Conservation (phyloP, 129 eudicot genomes). For the Flaveria linearis region DNA sequence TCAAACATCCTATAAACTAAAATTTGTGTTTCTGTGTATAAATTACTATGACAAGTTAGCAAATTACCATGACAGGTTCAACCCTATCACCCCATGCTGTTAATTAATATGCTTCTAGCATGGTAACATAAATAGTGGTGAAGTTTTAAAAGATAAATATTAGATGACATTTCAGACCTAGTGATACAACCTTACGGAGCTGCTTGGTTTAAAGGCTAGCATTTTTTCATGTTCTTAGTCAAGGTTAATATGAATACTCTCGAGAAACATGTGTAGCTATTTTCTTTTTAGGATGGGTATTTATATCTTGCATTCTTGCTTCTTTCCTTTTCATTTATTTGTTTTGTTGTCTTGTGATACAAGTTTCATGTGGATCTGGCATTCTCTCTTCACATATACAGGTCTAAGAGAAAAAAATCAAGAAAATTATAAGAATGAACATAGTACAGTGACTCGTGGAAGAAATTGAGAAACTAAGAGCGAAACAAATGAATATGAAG, state of each 20-base stretch:
- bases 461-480: too few species aligned
- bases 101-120: slow-evolving; percentile 2
- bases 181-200: background rate
- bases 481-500: too few species aligned
- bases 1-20: too few species aligned
- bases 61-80: too few species aligned
- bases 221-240: background rate
- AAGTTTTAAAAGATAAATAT: background rate
- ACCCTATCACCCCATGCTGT: background rate
- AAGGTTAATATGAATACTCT: background rate
- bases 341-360: background rate
- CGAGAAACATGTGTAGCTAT: background rate
- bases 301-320: too few species aligned
- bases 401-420: slow-evolving; percentile 93
- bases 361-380: slow-evolving; percentile 2
- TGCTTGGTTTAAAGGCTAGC: slow-evolving; percentile 12
- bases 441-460: slow-evolving; percentile 67
- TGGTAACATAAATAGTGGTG: background rate
- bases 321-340: background rate
- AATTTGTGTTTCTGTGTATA: too few species aligned
- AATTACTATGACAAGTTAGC: too few species aligned
- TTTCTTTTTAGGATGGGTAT: background rate
- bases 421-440: slow-evolving; percentile 79
- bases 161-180: background rate
- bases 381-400: slow-evolving; percentile 31